Evolutionary conservation across 1,139 yeast species (phyloP).

Genomic region (Meyerozyma athensensis): DNA sequence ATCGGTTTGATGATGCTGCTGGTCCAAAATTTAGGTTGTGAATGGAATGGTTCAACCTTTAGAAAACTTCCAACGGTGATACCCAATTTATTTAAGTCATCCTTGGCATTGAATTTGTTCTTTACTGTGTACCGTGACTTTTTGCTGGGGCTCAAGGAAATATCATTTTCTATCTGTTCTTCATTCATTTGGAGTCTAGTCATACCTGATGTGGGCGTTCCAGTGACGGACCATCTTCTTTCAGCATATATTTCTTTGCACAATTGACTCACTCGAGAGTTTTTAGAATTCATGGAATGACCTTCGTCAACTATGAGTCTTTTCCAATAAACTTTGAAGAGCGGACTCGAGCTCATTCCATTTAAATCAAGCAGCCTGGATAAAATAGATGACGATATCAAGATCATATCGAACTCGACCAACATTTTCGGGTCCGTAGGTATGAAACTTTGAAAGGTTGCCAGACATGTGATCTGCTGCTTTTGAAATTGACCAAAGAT

Average conservation of each 20-base stretch:
- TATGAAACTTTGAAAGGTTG: conserved; percentile 17
- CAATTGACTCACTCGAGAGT: conserved; percentile 44
- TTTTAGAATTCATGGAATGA: conserved; percentile 52
- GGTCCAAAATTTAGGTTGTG: conserved; percentile 45
- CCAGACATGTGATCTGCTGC: conserved; percentile 12
- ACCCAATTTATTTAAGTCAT: conserved; percentile 54
- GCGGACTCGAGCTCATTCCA: conserved; percentile 22
- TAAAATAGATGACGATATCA: conserved; percentile 47
- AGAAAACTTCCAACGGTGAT: conserved; percentile 48
- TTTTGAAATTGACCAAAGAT: conserved; percentile 30
- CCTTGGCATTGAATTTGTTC: conserved; percentile 32
- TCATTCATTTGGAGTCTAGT: conserved; percentile 56
- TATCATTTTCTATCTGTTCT: conserved; percentile 7
- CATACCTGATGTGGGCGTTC: conserved; percentile 70
- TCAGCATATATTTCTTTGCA: conserved; percentile 51
- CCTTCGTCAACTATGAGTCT: conserved; percentile 72
- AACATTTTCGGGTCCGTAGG: conserved; percentile 29
- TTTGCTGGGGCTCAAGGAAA: conserved; percentile 12
- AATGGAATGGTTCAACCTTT: conserved; percentile 54
- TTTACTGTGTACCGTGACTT: conserved; percentile 36
- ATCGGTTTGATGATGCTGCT: conserved; percentile 47
- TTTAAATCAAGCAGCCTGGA: conserved; percentile 30
- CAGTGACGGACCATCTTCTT: conserved; percentile 69
- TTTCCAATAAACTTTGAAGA: conserved; percentile 56
- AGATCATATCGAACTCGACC: conserved; percentile 44